phyloP scores from a whole-genome alignment of 345 rosid species.

The rapeseed (Brassica napus) region Da-Ae NC_063446.1:23324501-23325000 shows the following conservation, averaged over 20 bases:
- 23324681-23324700: constrained; percentile 74
- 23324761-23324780: background rate
- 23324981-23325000: background rate
- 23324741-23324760: background rate
- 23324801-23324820: constrained; percentile 3
- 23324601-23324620: constrained; percentile 93
- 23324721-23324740: constrained; percentile 69
- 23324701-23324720: constrained; percentile 84
- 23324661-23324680: constrained; percentile 93
- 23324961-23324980: constrained; percentile 20
- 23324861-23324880: constrained; percentile 88
- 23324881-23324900: constrained; percentile 90
- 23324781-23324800: background rate
- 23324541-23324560: constrained; percentile 31
- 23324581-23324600: constrained; percentile 79
- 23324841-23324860: constrained; percentile 93
- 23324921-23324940: constrained; percentile 99
- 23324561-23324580: constrained; percentile 70
- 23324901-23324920: constrained; percentile 97
- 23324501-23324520: constrained; percentile 71
- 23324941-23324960: constrained; percentile 16
- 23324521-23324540: constrained; percentile 53
- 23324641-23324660: constrained; percentile 68
- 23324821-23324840: constrained; percentile 80
- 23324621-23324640: constrained; percentile 98